These are phyloP conservation scores for Termitomyces sp. DNA, from an alignment of 768 basidiomycete species.

Conservation along the genomic window DNA sequence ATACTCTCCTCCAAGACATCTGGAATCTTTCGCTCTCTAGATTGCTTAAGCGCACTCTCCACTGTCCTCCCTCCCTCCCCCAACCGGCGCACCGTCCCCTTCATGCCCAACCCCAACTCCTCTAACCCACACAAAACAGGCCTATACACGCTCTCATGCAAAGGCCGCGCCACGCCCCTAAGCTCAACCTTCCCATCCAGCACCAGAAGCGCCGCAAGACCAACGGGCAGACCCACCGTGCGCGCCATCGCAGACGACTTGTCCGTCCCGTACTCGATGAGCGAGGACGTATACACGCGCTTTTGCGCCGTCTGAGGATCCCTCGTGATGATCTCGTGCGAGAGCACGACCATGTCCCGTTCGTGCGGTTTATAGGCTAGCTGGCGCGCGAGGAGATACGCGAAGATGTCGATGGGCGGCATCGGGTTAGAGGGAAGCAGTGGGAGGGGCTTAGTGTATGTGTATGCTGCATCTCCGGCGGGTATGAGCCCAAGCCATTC, in stretches of 20 bases:
- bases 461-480: background rate
- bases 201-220: constrained; percentile 69
- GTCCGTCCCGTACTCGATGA: constrained; percentile 50
- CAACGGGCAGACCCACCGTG: constrained; percentile 85
- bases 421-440: constrained; percentile 35
- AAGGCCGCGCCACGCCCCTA: constrained; percentile 69
- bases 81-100: constrained; percentile 18
- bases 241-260: constrained; percentile 81
- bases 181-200: constrained; percentile 50
- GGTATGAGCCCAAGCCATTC: constrained; percentile 39
- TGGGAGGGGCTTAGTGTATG: constrained; percentile 23
- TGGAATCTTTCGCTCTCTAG: background rate
- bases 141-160: constrained; percentile 50
- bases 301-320: constrained; percentile 19
- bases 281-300: constrained; percentile 60
- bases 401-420: constrained; percentile 69
- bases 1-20: background rate
- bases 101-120: constrained; percentile 45
- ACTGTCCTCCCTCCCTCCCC: background rate
- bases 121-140: constrained; percentile 60
- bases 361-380: constrained; percentile 67
- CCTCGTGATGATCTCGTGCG: constrained; percentile 70
- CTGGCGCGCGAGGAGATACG: constrained; percentile 62
- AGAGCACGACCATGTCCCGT: constrained; percentile 81
- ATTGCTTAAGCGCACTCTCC: constrained; percentile 4